phyloP scores from a whole-genome alignment of 2,329 filamentous ascomycete genomes.

The Cladosporium halotolerans region DNA sequence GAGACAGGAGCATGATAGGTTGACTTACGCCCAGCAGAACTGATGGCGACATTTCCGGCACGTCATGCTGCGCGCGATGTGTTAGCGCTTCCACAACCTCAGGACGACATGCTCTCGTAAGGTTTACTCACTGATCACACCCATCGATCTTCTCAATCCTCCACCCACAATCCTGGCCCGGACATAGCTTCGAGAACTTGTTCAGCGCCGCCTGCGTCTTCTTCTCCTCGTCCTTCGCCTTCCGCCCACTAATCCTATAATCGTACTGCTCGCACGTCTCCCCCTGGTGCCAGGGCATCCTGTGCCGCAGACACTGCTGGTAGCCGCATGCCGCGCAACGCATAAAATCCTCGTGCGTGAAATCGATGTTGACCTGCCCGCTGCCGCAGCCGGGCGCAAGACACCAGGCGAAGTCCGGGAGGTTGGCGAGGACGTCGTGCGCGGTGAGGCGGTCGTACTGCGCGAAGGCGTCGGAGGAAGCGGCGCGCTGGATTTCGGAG shows the following conservation, averaged over 20 bases:
- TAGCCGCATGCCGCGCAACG: conserved; percentile 32
- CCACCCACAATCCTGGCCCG: conserved; percentile 30
- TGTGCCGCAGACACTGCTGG: conserved; percentile 33
- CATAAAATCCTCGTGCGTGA: conserved; percentile 34
- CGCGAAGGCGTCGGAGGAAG: conserved; percentile 39
- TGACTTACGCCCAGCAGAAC: conserved; percentile 35
- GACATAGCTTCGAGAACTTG: conserved; percentile 33
- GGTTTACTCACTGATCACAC: conserved; percentile 36
- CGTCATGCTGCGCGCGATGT: conserved; percentile 19
- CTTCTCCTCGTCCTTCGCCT: conserved; percentile 22
- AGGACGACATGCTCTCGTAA: conserved; percentile 14
- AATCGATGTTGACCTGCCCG: conserved; percentile 46
- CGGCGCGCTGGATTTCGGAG: conserved; percentile 41
- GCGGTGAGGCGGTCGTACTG: conserved; percentile 44
- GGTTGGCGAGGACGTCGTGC: conserved; percentile 38
- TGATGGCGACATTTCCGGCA: conserved; percentile 33
- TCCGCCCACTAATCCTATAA: conserved; percentile 22
- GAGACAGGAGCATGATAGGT: not conserved
- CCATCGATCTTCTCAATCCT: conserved; percentile 36
- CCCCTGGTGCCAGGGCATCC: conserved; percentile 32
- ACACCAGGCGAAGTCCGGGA: conserved; percentile 50
- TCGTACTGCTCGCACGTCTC: conserved; percentile 38
- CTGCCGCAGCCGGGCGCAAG: conserved; percentile 43
- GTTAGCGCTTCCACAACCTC: not conserved
- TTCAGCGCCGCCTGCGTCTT: conserved; percentile 26